phyloP scores from a whole-genome alignment of 352 stramenopile genomes.

The Thraustochytrium striatum region DNA sequence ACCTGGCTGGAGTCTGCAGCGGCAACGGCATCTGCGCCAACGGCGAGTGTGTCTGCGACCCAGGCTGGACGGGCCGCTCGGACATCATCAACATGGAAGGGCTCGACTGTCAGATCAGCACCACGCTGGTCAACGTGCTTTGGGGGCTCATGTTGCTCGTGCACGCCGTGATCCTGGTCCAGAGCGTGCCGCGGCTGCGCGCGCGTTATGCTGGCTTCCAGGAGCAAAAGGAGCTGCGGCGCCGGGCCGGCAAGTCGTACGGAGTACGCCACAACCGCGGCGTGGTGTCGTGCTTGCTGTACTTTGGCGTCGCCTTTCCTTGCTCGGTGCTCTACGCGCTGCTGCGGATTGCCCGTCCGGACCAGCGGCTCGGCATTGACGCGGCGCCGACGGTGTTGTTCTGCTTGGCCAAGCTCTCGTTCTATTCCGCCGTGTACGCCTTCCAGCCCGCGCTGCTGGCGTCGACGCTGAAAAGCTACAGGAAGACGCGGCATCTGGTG shows the following conservation, averaged over 20 bases:
- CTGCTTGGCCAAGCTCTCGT: conserved; percentile 5
- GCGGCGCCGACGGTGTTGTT: conserved; percentile 6
- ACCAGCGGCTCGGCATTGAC: neutral
- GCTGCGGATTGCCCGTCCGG: neutral
- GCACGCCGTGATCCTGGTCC: no score
- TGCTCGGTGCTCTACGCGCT: no score
- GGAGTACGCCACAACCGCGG: no score
- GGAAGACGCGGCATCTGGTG: neutral
- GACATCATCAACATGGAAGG: conserved; percentile 42
- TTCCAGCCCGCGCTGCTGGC: conserved; percentile 30
- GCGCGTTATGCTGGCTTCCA: no score
- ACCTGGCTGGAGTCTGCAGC: no score
- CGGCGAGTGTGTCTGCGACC: neutral
- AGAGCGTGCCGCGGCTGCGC: no score
- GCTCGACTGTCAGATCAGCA: conserved; percentile 32
- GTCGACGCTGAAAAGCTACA: neutral
- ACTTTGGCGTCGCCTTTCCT: no score
- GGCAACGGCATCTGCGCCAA: conserved; percentile 13
- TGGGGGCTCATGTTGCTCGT: no score
- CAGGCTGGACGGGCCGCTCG: conserved; percentile 7
- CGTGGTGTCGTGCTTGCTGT: no score
- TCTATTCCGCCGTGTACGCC: neutral
- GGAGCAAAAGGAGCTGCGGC: no score
- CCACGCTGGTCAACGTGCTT: neutral
- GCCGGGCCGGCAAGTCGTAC: no score